phyloP scores from a whole-genome alignment of 169 alveolate genomes.

The Eimeria falciformis region DNA sequence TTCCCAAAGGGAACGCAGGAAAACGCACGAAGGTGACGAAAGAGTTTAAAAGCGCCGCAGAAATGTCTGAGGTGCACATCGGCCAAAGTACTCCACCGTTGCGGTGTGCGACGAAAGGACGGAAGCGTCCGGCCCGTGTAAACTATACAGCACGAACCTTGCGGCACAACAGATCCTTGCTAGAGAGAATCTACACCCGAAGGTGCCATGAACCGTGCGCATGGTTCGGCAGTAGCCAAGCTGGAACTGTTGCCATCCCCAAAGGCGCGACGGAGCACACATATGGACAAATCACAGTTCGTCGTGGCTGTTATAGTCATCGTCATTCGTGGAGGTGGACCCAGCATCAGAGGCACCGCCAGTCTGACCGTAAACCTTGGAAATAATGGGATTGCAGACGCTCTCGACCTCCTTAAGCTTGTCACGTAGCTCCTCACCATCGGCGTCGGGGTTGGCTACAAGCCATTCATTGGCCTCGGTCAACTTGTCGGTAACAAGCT shows the following conservation, averaged over 20 bases:
- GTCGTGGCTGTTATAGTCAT: conserved; percentile 87
- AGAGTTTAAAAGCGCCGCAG: too few species aligned
- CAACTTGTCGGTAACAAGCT: conserved; percentile 80
- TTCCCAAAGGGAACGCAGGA: too few species aligned
- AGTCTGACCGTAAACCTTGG: conserved; percentile 93
- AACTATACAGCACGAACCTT: too few species aligned
- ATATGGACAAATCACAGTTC: conserved; percentile 78
- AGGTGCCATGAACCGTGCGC: too few species aligned
- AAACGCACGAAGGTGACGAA: too few species aligned
- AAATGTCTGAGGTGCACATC: too few species aligned
- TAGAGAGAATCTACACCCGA: too few species aligned
- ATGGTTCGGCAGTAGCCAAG: not conserved
- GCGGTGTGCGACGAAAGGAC: too few species aligned
- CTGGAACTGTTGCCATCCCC: not conserved
- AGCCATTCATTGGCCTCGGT: conserved; percentile 95
- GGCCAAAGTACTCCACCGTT: too few species aligned
- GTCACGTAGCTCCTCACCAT: conserved; percentile 94
- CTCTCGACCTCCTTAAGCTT: conserved; percentile 94
- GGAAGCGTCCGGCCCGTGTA: too few species aligned
- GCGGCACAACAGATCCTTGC: too few species aligned
- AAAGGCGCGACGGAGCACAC: not conserved
- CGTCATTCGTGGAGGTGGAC: conserved; percentile 82
- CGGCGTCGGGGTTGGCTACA: conserved; percentile 94
- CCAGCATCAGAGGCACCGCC: conserved; percentile 89
- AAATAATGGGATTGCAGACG: conserved; percentile 96